Conservation (phyloP, 1,284 basidiomycete genomes). For the Sporisorium sorghi region DNA sequence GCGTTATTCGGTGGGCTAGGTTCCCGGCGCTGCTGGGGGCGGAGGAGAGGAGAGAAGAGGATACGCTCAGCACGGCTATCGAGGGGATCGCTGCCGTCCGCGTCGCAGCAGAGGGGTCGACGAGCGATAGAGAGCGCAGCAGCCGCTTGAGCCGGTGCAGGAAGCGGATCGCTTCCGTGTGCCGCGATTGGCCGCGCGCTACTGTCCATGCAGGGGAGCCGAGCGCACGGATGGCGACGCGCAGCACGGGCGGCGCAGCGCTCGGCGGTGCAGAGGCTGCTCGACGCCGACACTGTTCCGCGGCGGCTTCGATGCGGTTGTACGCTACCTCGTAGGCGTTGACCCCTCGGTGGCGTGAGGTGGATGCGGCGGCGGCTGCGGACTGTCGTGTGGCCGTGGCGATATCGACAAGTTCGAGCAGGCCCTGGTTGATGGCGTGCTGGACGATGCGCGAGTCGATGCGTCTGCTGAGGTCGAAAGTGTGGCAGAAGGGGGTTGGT, state of each 20-base stretch:
- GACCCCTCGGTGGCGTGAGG: neutral
- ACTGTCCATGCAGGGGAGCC: constrained; percentile 55
- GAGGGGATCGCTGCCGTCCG: constrained; percentile 36
- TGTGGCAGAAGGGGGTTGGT: constrained; percentile 74
- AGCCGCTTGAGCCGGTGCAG: constrained; percentile 51
- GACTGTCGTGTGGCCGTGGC: neutral
- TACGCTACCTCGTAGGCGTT: constrained; percentile 39
- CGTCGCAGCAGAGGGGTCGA: constrained; percentile 6
- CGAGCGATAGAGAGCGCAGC: constrained; percentile 48
- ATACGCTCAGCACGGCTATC: constrained; percentile 50
- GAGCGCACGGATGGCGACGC: constrained; percentile 55
- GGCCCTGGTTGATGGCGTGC: constrained; percentile 30
- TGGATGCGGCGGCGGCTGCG: too few species aligned
- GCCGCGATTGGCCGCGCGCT: constrained; percentile 12
- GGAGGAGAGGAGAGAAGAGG: constrained; percentile 33
- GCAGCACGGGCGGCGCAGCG: constrained; percentile 46
- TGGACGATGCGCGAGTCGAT: constrained; percentile 49
- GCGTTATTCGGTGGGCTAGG: constrained; percentile 48
- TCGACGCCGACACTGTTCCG: constrained; percentile 20
- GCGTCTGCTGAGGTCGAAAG: constrained; percentile 77
- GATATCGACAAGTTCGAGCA: constrained; percentile 38
- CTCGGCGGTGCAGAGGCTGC: neutral
- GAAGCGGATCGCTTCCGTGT: constrained; percentile 50
- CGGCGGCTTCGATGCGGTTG: constrained; percentile 33
- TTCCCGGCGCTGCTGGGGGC: constrained; percentile 1